These are phyloP conservation scores for Serendipita vermifera DNA, from an alignment of 768 basidiomycete genomes.

Conservation along the genomic window DNA sequence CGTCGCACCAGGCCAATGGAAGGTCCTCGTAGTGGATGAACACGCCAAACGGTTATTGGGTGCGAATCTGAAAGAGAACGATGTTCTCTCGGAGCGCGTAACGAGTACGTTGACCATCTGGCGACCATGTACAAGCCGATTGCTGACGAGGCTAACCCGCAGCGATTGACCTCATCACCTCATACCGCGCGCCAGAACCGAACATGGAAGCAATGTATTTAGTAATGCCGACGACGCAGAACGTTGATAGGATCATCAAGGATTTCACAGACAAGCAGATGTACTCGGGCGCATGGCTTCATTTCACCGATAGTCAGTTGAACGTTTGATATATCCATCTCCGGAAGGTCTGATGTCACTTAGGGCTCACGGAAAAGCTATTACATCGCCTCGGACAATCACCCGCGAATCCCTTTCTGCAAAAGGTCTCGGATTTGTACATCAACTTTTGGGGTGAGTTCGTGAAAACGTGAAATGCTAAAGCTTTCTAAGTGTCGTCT, in stretches of 20 bases:
- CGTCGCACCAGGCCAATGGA: constrained; percentile 81
- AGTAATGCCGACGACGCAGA: constrained; percentile 88
- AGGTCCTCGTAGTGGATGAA: constrained; percentile 94
- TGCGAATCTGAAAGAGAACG: constrained; percentile 81
- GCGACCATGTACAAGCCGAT: neutral
- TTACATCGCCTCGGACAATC: constrained; percentile 64
- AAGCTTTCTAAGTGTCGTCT: constrained; percentile 14
- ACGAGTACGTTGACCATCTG: constrained; percentile 57
- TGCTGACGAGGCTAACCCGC: constrained; percentile 7
- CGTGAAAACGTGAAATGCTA: neutral
- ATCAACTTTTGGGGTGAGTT: constrained; percentile 83
- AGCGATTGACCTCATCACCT: constrained; percentile 91
- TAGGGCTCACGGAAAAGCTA: constrained; percentile 66
- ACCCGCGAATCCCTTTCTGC: constrained; percentile 64
- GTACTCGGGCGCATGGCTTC: constrained; percentile 78
- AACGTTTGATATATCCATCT: neutral
- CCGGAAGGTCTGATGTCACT: neutral
- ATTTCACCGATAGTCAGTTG: constrained; percentile 77
- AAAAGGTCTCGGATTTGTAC: constrained; percentile 71
- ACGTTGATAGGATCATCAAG: constrained; percentile 77
- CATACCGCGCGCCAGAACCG: constrained; percentile 66
- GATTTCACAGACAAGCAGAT: constrained; percentile 61
- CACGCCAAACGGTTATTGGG: constrained; percentile 73
- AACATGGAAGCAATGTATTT: constrained; percentile 87
- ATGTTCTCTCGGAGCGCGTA: constrained; percentile 91